Conservation (phyloP, 1,139 yeast genomes). For the Hemisphaericaspora xylofermentans region DNA sequence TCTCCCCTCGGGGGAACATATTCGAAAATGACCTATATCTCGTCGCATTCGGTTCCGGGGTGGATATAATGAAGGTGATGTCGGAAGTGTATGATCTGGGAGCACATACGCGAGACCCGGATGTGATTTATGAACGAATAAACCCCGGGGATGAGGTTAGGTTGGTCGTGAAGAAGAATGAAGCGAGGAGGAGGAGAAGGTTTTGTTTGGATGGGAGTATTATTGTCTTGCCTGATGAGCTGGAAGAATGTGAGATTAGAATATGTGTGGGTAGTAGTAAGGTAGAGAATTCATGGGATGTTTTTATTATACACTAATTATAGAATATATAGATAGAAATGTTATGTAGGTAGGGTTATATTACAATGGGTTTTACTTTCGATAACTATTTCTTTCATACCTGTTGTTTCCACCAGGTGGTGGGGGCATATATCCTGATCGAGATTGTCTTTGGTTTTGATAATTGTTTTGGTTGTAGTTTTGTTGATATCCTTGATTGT, state of each 20-base stretch:
- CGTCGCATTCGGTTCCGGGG: conserved; percentile 50
- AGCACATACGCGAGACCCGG: conserved; percentile 45
- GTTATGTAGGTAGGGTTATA: background rate
- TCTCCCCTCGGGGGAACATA: conserved; percentile 69
- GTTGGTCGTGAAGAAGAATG: conserved; percentile 24
- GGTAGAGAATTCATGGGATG: conserved; percentile 23
- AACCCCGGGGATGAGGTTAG: conserved; percentile 22
- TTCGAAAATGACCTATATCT: conserved; percentile 51
- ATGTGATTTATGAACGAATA: conserved; percentile 45
- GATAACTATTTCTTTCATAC: conserved; percentile 21
- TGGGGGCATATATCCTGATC: conserved; percentile 16
- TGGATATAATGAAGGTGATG: conserved; percentile 55
- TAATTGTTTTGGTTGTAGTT: conserved; percentile 9
- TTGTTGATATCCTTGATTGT: conserved; percentile 6
- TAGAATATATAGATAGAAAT: background rate
- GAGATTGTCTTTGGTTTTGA: conserved; percentile 2
- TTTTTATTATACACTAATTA: conserved; percentile 16
- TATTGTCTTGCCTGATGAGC: conserved; percentile 30
- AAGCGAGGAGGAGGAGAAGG: conserved; percentile 29
- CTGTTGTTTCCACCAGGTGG: conserved; percentile 5
- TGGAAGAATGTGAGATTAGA: conserved; percentile 18
- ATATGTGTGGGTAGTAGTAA: conserved; percentile 21
- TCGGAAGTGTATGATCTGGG: conserved; percentile 58
- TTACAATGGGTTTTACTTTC: conserved; percentile 12
- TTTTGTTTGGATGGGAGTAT: conserved; percentile 58